Evolutionary conservation across 1,284 basidiomycete species (phyloP), one percentile per base, ranked within the genome.

Genomic region (Dichomitus squalens): DNA sequence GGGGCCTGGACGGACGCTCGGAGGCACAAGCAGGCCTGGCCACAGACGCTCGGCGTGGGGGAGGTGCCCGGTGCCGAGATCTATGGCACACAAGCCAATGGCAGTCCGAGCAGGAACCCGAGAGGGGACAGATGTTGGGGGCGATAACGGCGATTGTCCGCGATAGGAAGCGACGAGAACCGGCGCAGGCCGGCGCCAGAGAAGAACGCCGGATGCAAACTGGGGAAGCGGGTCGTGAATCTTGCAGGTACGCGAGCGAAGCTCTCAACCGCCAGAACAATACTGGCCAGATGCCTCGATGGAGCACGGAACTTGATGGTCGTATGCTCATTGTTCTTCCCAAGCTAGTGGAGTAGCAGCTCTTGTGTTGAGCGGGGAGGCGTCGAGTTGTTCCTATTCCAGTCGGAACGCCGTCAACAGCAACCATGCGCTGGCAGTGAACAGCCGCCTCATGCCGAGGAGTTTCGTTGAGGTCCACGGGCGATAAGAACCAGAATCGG

Each of bases 31-130:
- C 38, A 16, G n/a, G 49, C 6, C 4, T n/a, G 41, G 44, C 36
- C 55, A 52, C 52, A 38, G 38, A 49, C 35, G 21, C 20, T 2
- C 31, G 27, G 46, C 54, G 54, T 57, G 60, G 49, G 57, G n/a
- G n/a, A 62, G 51, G 18, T 34, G 14, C 18, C 58, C 61, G 61
- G 61, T 58, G 61, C 61, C 61, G 61, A 63, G 40, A 60, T 59
- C 36, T 51, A 62, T 48, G 55, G 44, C 49, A 34, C 44, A 52
- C 46, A 39, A 38, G 29, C 55, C 56, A 63, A 59, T 58, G 51
- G 61, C 58, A 53, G 59, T 53, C 57, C 57, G 61, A 58, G 61
- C 56, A 23, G 14, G 18, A n/a, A 27, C 20, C 18, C 36, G 36
- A 31, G 53, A n/a, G 34, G 57, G 21, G 33, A 44, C 29, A 18